A percentile compares a stretch with the other conserved stretches of the same genome.
phyloP scores from a whole-genome alignment of 2,329 filamentous ascomycete genomes.

The Dactylellina sp. region DNA sequence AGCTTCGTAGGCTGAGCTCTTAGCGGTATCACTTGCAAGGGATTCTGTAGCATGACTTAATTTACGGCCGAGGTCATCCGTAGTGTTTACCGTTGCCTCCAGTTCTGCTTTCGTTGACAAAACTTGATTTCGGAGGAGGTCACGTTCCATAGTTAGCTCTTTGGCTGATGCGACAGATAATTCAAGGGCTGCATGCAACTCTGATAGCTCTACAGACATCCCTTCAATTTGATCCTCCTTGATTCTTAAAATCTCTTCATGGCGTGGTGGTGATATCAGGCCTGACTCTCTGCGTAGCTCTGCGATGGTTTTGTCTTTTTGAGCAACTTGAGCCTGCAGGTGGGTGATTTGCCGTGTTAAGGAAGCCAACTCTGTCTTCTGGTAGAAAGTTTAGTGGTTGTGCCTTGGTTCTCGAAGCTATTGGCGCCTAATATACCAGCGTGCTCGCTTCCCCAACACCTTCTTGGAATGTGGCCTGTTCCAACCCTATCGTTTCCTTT shows the following conservation, averaged over 20 bases:
- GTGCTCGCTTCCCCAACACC: slow-evolving; percentile 35
- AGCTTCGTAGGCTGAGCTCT: slow-evolving; percentile 23
- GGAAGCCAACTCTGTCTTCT: slow-evolving; percentile 39
- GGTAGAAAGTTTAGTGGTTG: background rate
- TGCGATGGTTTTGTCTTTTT: slow-evolving; percentile 44
- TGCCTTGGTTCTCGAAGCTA: background rate
- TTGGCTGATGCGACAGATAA: slow-evolving; percentile 8
- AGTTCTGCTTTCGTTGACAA: slow-evolving; percentile 8
- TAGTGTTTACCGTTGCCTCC: background rate
- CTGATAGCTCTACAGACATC: slow-evolving; percentile 51
- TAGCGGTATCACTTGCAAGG: slow-evolving; percentile 19
- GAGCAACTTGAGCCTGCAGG: slow-evolving; percentile 32
- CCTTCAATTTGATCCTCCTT: slow-evolving; percentile 50
- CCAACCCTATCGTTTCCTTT: slow-evolving; percentile 25
- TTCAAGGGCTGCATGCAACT: slow-evolving; percentile 27
- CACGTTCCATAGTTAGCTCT: slow-evolving; percentile 16
- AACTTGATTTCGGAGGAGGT: slow-evolving; percentile 15
- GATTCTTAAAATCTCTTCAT: slow-evolving; percentile 13
- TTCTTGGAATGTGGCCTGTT: slow-evolving; percentile 42
- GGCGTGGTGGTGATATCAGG: slow-evolving; percentile 7
- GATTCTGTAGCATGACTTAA: slow-evolving; percentile 22
- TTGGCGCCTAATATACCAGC: slow-evolving; percentile 21
- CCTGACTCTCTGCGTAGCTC: slow-evolving; percentile 42
- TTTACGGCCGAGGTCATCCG: slow-evolving; percentile 18
- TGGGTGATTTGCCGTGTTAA: slow-evolving; percentile 44